Base-by-base conservation (phyloP, 1,139 yeast species). In the Magnusiomyces ingens region DNA sequence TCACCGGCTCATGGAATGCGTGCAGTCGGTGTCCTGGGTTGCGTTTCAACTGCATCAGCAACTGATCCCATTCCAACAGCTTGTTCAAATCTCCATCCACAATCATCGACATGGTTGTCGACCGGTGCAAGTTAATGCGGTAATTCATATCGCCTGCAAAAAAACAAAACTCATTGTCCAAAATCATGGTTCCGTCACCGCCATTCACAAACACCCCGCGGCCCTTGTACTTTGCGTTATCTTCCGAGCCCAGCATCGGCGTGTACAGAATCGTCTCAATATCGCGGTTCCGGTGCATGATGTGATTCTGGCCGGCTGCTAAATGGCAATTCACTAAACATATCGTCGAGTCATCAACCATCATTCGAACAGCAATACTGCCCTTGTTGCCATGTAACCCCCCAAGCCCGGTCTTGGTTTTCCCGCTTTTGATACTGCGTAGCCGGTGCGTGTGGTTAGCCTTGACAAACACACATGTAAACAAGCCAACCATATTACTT, bases 361-460 rank as follows among this genome's bases (percentile, higher is more conserved):
- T 77, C 68, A 93, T 81, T 58, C 97, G 76, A 12, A 90, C 85
- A 0, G 95, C 91, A 52, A 89, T 84, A 1, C 93, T 96, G 36
- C 99, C 99, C 68, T 93, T 93, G 65, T 93, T 93, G 17, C 98
- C 98, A 44, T 96, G 85, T 65, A 89, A 81, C 15, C 98, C 98
- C 18, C 96, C 96, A 52, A 93, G 74, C 0, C 99, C 99, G 0
- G 99, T 94, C 63, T 93, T 93, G 62, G 90, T 93, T 37, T 82
- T 78, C 19, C 87, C 76, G 41, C 95, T 89, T 66, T 84, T 88
- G 6, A 88, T 84, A 59, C 80, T 77, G 32, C 84, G 76, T 15
- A 88, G 75, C 56, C 78, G 71, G 3, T 76, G 67, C 17, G 54
- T 45, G 8, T 76, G 72, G 12, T 80, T 76, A 44, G 80, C 77